Evolutionary conservation across 106 monocot genomes (phyloP).

Genomic region (Phalaenopsis aphrodite): DNA sequence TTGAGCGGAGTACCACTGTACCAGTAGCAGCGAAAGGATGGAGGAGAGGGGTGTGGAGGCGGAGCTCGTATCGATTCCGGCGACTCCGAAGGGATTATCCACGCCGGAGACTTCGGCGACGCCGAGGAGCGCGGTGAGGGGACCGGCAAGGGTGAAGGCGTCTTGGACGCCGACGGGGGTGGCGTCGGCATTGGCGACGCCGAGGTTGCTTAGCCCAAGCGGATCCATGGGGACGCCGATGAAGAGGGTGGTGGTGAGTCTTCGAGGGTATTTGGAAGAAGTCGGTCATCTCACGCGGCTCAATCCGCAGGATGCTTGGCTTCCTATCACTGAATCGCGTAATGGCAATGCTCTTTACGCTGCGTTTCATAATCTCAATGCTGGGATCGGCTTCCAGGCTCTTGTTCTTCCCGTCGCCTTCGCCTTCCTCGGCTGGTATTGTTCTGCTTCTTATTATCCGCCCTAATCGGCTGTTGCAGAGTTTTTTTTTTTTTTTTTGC

Average conservation of each 20-base stretch:
- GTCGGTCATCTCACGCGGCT: slow-evolving; percentile 91
- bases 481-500: background rate
- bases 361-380: slow-evolving; percentile 88
- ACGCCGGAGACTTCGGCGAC: slow-evolving; percentile 53
- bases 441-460: background rate
- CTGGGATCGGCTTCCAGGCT: slow-evolving; percentile 93
- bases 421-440: slow-evolving; percentile 77
- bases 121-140: background rate
- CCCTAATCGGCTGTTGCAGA: background rate
- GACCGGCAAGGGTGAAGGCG: slow-evolving; percentile 17
- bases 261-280: slow-evolving; percentile 85
- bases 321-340: slow-evolving; percentile 88
- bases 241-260: slow-evolving; percentile 64
- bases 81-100: slow-evolving; percentile 56
- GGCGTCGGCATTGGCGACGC: slow-evolving; percentile 29
- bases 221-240: slow-evolving; percentile 52
- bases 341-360: slow-evolving; percentile 94
- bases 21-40: background rate
- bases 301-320: slow-evolving; percentile 96
- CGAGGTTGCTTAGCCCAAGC: slow-evolving; percentile 48
- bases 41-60: slow-evolving; percentile 28
- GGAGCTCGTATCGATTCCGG: slow-evolving; percentile 86
- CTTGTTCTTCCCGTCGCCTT: slow-evolving; percentile 90
- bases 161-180: slow-evolving; percentile 40
- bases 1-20: too few species aligned